Percentiles rank a stretch among this genome's conserved stretches.
These are phyloP conservation scores for Chytriomyces confervae DNA, from an alignment of 192 early-diverging fungal species.

Conservation along the genomic window DNA sequence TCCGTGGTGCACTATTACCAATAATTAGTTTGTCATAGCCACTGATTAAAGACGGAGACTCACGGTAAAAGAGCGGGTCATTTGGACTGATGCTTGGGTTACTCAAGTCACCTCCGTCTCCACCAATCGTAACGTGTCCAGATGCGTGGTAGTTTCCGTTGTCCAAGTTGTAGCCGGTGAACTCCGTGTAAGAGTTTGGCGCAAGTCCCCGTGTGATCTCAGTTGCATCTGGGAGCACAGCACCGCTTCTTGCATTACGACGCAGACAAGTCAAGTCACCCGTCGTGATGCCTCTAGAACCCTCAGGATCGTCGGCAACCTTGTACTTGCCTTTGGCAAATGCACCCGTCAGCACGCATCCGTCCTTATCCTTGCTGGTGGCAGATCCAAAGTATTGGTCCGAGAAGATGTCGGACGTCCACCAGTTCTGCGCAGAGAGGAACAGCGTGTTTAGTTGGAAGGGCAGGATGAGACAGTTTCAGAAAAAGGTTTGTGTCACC, in stretches of 20 bases:
- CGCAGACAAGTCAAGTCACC: constrained; percentile 15
- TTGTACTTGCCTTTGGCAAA: constrained; percentile 18
- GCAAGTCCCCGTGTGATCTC: not conserved
- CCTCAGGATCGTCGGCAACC: constrained; percentile 11
- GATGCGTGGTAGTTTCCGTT: constrained; percentile 1
- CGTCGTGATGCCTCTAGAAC: not conserved
- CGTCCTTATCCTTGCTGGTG: not conserved
- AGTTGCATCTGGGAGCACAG: not conserved
- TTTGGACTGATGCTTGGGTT: constrained; percentile 11
- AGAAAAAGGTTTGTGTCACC: too few relatives aligned
- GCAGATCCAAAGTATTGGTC: constrained; percentile 4
- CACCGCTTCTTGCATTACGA: not conserved
- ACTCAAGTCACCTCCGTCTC: constrained; percentile 4
- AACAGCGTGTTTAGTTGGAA: too few relatives aligned
- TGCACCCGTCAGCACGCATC: constrained; percentile 3
- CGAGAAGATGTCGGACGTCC: constrained; percentile 21
- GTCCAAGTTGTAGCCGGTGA: not conserved
- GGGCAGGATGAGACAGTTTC: too few relatives aligned
- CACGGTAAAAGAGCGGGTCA: constrained; percentile 5
- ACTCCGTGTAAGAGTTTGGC: constrained; percentile 1
- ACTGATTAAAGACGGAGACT: not conserved
- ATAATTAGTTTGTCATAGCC: not conserved
- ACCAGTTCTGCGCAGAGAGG: constrained; percentile 9
- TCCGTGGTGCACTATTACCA: constrained; percentile 3
- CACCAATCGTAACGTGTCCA: constrained; percentile 21